Evolutionary conservation across 305 asterid species (phyloP).

Genomic region (Withania somnifera): DNA sequence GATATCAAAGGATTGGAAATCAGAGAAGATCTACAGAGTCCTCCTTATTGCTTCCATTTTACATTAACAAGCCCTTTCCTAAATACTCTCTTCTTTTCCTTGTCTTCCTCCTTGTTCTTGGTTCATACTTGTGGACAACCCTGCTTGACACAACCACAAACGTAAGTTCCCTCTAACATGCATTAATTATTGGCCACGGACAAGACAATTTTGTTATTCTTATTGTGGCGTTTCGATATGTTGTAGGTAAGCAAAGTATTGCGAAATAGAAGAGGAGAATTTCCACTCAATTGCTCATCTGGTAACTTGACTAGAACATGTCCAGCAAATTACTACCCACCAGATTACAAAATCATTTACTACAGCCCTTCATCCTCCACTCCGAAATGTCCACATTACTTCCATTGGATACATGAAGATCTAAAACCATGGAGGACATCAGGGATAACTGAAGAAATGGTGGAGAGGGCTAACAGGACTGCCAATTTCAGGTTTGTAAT

Average conservation of each 20-base stretch:
- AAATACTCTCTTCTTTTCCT: background rate
- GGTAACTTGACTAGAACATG: conserved; percentile 29
- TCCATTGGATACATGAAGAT: conserved; percentile 85
- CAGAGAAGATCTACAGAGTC: background rate
- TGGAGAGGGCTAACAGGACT: conserved; percentile 47
- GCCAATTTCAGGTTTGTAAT: conserved; percentile 69
- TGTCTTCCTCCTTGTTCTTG: background rate
- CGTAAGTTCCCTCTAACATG: conserved; percentile 6
- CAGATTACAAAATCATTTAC: conserved; percentile 7
- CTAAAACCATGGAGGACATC: conserved; percentile 83
- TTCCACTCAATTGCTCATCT: conserved; percentile 54
- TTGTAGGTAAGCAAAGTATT: background rate
- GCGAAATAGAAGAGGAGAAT: conserved; percentile 1
- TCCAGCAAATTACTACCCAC: conserved; percentile 60
- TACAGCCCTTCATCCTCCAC: conserved; percentile 3
- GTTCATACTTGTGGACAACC: background rate
- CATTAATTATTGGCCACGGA: too few species aligned
- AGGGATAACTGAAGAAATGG: conserved; percentile 64
- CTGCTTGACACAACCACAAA: background rate
- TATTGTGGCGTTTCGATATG: background rate
- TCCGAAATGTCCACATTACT: conserved; percentile 60
- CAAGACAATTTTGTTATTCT: too few species aligned
- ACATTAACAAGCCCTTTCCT: background rate
- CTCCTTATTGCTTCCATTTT: background rate
- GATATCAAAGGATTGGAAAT: background rate